Conservation (phyloP, 106 monocot species). For the Platanthera zijinensis region DNA sequence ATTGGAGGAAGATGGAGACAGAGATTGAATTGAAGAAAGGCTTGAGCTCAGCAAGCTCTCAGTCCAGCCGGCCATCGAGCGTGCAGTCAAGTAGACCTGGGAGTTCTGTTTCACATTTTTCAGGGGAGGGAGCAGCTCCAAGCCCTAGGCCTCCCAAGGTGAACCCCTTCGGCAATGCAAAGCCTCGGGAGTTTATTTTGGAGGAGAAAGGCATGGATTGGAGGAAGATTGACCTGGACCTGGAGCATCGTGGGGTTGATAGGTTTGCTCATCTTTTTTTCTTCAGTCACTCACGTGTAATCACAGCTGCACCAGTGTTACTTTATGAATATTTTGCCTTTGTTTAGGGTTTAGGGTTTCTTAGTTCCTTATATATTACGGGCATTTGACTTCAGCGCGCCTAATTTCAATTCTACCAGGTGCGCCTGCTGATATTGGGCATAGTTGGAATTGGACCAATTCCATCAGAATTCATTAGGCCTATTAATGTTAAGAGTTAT, state of each 20-base stretch:
- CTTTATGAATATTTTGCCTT: too few relatives aligned
- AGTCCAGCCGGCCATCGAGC: conserved; percentile 63
- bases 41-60: conserved; percentile 40
- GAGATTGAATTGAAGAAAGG: conserved; percentile 42
- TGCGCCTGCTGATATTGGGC: too few relatives aligned
- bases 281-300: neutral
- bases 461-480: too few relatives aligned
- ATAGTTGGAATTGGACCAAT: too few relatives aligned
- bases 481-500: too few relatives aligned
- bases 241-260: conserved; percentile 51
- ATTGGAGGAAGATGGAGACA: conserved; percentile 54
- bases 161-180: conserved; percentile 77
- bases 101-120: conserved; percentile 17
- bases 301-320: neutral
- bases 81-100: conserved; percentile 40
- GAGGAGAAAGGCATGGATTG: conserved; percentile 64
- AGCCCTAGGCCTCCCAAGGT: conserved; percentile 40
- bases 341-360: too few relatives aligned
- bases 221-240: conserved; percentile 67
- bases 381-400: too few relatives aligned
- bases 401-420: too few relatives aligned
- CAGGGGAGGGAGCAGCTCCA: conserved; percentile 8
- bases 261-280: conserved; percentile 23
- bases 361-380: too few relatives aligned
- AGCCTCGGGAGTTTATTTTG: conserved; percentile 57